phyloP scores from a whole-genome alignment of 1,139 yeast species.

The Candida neerlandica region DNA sequence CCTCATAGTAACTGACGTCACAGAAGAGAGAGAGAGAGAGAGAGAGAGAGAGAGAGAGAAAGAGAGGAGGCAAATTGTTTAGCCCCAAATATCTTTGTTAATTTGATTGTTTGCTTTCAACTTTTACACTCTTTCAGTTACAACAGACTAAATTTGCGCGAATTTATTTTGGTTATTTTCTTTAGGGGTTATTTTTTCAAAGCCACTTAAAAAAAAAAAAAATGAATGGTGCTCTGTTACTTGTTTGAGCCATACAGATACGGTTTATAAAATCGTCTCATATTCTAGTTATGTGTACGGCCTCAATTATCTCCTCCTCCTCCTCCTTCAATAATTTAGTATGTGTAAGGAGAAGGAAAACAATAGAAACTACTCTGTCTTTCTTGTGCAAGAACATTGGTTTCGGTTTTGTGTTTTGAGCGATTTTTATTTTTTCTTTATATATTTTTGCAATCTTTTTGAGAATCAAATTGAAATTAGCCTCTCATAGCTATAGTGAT shows the following conservation, averaged over 20 bases:
- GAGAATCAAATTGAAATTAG: not conserved
- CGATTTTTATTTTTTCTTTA: conserved; percentile 9
- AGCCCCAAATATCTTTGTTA: no score
- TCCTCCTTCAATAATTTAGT: no score
- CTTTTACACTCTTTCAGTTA: not conserved
- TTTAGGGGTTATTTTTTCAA: not conserved
- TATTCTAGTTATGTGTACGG: no score
- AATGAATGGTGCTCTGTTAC: not conserved
- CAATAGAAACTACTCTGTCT: no score
- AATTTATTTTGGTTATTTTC: not conserved
- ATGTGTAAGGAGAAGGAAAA: no score
- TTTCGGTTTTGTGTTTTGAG: no score
- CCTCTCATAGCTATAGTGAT: not conserved
- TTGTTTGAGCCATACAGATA: no score
- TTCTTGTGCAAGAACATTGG: no score
- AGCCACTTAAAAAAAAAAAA: not conserved
- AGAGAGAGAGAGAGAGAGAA: not conserved
- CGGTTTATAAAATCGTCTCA: no score
- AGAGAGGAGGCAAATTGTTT: not conserved
- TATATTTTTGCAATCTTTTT: conserved; percentile 1
- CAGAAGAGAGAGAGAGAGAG: no score
- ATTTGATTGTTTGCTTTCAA: not conserved
- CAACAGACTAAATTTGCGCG: not conserved
- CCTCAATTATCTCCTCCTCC: no score
- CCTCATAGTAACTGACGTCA: no score